Percentiles rank a stretch among this genome's conserved stretches.
phyloP scores from a whole-genome alignment of 371 early-diverging fungal genomes.

The Saksenaea oblongispora region DNA sequence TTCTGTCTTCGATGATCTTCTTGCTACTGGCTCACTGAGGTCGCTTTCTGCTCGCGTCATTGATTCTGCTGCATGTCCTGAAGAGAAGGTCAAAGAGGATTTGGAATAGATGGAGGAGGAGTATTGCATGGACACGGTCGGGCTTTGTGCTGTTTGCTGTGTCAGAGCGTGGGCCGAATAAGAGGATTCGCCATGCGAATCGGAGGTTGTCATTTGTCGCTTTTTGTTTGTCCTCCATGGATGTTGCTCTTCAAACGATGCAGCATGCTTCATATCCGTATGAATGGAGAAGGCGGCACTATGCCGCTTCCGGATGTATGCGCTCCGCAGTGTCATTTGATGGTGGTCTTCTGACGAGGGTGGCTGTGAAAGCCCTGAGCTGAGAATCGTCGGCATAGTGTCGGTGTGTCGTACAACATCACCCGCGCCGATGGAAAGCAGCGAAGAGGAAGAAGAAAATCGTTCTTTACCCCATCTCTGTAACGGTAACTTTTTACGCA shows the following conservation, averaged over 20 bases:
- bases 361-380: slow-evolving; percentile 3
- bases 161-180: not conserved
- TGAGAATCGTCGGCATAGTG: slow-evolving; percentile 19
- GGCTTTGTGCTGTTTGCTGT: not conserved
- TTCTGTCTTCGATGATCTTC: not conserved
- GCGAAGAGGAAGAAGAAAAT: slow-evolving; percentile 26
- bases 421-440: slow-evolving; percentile 19
- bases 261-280: not conserved
- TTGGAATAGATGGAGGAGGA: slow-evolving; percentile 14
- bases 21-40: not conserved
- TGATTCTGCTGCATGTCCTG: slow-evolving; percentile 5
- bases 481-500: slow-evolving; percentile 12
- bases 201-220: not conserved
- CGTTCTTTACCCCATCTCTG: slow-evolving; percentile 12
- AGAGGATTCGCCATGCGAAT: not conserved
- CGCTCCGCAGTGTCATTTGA: not conserved
- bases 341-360: slow-evolving; percentile 1
- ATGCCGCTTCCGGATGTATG: slow-evolving; percentile 27
- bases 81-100: slow-evolving; percentile 9
- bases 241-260: not conserved
- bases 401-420: slow-evolving; percentile 26
- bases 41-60: slow-evolving; percentile 15
- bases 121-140: not conserved
- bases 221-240: not conserved
- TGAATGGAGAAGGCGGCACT: slow-evolving; percentile 25